phyloP scores from a whole-genome alignment of 768 basidiomycete genomes.

The Phanerodontia chrysosporium region DNA sequence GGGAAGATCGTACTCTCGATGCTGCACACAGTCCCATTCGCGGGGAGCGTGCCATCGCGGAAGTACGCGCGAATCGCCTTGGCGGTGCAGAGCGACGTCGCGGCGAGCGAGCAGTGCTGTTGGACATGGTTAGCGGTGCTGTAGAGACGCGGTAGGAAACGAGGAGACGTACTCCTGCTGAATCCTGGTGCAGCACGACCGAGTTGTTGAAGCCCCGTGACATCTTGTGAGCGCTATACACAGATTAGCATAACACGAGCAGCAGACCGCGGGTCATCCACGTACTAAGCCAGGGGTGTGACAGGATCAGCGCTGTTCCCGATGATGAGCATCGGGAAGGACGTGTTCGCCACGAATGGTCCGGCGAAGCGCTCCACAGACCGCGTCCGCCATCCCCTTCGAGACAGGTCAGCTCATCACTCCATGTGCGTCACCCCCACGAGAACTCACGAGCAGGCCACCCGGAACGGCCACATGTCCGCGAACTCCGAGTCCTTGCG shows the following conservation, averaged over 20 bases:
- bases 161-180: conserved; percentile 8
- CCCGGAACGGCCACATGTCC: background rate
- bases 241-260: background rate
- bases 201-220: conserved; percentile 7
- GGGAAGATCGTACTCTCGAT: background rate
- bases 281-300: conserved; percentile 11
- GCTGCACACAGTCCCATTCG: conserved; percentile 8
- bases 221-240: conserved; percentile 5
- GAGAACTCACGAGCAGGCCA: background rate
- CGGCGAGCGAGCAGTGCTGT: background rate
- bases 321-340: conserved; percentile 23
- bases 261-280: too few species aligned
- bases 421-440: too few species aligned
- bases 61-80: conserved; percentile 23
- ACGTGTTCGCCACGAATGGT: conserved; percentile 18
- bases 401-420: background rate
- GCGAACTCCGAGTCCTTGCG: conserved; percentile 13
- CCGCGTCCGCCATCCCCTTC: background rate
- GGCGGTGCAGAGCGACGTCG: conserved; percentile 13
- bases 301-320: conserved; percentile 23
- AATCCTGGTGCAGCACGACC: conserved; percentile 9
- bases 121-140: background rate
- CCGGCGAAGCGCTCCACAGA: background rate
- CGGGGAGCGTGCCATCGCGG: conserved; percentile 20
- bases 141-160: background rate